These are phyloP conservation scores for Neonectria magnoliae DNA, from an alignment of 2,329 filamentous ascomycete species.

Conservation along the genomic window DNA sequence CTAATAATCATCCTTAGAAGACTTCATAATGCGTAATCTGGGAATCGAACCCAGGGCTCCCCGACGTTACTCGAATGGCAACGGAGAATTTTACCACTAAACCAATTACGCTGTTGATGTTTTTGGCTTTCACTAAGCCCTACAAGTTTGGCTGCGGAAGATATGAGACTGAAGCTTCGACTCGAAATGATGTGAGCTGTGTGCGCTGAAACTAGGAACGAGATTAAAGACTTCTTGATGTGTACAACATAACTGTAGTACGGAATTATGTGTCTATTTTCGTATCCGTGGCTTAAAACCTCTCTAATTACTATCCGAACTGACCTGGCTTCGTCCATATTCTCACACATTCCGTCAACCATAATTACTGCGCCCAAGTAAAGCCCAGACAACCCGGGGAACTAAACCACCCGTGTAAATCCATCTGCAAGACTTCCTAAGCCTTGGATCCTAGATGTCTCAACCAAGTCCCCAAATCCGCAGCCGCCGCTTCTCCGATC, in stretches of 20 bases:
- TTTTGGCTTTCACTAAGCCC: neutral
- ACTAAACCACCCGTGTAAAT: no score
- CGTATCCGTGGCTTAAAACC: neutral
- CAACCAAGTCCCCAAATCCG: slow-evolving; percentile 18
- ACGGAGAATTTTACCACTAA: slow-evolving; percentile 11
- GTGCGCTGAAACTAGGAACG: neutral
- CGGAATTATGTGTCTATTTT: neutral
- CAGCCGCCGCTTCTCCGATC: slow-evolving; percentile 7
- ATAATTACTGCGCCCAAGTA: neutral
- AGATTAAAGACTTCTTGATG: neutral
- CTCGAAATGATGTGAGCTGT: neutral
- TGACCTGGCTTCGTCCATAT: neutral
- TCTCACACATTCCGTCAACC: neutral
- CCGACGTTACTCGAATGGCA: slow-evolving; percentile 3
- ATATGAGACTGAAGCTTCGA: neutral
- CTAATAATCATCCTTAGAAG: no score
- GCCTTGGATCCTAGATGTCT: slow-evolving; percentile 4
- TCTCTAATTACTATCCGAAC: neutral
- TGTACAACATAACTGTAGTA: neutral
- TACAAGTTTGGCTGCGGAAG: neutral
- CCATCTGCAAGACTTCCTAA: neutral
- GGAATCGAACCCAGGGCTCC: slow-evolving; percentile 10
- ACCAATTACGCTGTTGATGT: slow-evolving; percentile 5
- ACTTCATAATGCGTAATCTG: neutral
- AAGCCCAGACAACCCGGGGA: no score